These are phyloP conservation scores for Trypanosomatidae sp. DNA, from an alignment of 208 protist genomes.

Conservation along the genomic window DNA sequence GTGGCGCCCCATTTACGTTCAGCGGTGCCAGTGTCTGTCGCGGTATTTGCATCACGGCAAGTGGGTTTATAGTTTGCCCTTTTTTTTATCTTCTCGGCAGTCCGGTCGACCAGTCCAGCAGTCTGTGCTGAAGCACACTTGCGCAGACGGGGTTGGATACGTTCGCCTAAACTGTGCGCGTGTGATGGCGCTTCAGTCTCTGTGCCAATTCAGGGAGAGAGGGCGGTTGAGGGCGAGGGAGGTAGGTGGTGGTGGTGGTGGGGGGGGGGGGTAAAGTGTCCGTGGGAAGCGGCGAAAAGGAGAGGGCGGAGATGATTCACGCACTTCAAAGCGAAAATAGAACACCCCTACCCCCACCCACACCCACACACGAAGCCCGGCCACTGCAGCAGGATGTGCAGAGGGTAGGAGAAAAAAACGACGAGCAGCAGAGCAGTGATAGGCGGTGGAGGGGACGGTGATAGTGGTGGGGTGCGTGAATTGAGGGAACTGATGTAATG, in stretches of 20 bases:
- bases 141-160: not conserved
- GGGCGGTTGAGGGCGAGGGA: too few species aligned
- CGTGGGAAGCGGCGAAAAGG: not conserved
- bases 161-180: not conserved
- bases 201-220: not conserved
- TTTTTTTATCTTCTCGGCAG: not conserved
- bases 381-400: not conserved
- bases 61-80: not conserved
- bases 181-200: not conserved
- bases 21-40: not conserved
- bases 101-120: not conserved
- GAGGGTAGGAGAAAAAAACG: not conserved
- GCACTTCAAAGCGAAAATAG: not conserved
- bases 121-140: not conserved
- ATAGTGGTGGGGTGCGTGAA: not conserved
- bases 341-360: too few species aligned
- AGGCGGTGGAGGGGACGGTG: not conserved
- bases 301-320: not conserved
- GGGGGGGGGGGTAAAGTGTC: not conserved
- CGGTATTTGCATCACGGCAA: not conserved
- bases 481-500: not conserved
- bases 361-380: too few species aligned
- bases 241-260: too few species aligned
- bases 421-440: not conserved
- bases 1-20: not conserved